Evolutionary conservation across 2,329 filamentous ascomycete genomes (phyloP).

Genomic region (Chlorencoelia australis): DNA sequence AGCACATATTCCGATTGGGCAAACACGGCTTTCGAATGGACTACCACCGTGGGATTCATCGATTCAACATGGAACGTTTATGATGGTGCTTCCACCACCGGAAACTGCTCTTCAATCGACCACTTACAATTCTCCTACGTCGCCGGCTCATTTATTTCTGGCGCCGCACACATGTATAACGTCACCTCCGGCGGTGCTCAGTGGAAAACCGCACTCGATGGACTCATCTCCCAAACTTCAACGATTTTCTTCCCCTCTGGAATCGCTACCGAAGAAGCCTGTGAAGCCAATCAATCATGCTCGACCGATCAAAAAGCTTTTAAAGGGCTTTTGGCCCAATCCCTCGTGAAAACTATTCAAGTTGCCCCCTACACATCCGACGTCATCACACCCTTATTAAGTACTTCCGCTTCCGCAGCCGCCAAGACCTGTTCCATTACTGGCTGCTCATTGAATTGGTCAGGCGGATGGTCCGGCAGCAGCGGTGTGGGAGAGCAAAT

Average conservation of each 20-base stretch:
- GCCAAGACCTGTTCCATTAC: conserved; percentile 52
- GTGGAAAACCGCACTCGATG: conserved; percentile 48
- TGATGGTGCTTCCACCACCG: conserved; percentile 47
- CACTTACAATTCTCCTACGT: conserved; percentile 59
- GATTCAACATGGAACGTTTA: conserved; percentile 51
- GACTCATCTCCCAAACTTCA: conserved; percentile 41
- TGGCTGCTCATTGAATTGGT: conserved; percentile 59
- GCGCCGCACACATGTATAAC: conserved; percentile 61
- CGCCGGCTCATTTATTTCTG: conserved; percentile 50
- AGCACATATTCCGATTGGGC: conserved; percentile 54
- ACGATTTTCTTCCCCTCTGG: conserved; percentile 45
- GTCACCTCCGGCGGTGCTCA: conserved; percentile 8
- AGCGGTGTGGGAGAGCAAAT: conserved; percentile 39
- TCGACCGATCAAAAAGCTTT: conserved; percentile 63
- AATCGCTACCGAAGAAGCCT: conserved; percentile 56
- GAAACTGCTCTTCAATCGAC: conserved; percentile 51
- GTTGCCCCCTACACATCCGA: conserved; percentile 49
- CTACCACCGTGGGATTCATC: conserved; percentile 44
- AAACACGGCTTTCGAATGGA: conserved; percentile 53
- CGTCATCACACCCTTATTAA: conserved; percentile 47
- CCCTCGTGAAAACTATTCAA: conserved; percentile 50
- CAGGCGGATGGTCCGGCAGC: conserved; percentile 40
- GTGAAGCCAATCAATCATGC: conserved; percentile 51
- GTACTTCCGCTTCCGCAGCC: conserved; percentile 47
- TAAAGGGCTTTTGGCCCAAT: conserved; percentile 60